Conservation (phyloP, 495 filamentous ascomycete species). For the Elasticomyces elasticus region DNA sequence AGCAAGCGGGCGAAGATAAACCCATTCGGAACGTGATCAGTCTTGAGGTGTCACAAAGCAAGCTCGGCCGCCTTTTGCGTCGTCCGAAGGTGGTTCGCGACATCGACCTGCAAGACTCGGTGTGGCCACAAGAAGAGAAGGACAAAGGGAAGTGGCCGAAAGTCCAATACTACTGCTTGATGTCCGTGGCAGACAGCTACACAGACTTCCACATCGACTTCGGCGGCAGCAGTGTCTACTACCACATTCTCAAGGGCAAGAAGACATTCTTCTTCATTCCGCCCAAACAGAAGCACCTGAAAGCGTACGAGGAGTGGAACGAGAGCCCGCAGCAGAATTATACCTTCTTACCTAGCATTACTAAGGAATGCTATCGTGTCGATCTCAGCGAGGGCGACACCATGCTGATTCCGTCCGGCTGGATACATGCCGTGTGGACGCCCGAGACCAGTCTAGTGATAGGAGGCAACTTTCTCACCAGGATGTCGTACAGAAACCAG, state of each 20-base stretch:
- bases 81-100: conserved; percentile 63
- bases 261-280: conserved; percentile 75
- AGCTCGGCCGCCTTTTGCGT: conserved; percentile 53
- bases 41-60: conserved; percentile 61
- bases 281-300: conserved; percentile 62
- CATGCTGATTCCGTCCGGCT: conserved; percentile 69
- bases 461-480: conserved; percentile 66
- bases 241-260: conserved; percentile 65
- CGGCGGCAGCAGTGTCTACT: conserved; percentile 68
- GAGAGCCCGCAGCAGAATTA: conserved; percentile 62
- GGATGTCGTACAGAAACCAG: conserved; percentile 62
- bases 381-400: conserved; percentile 65
- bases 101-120: conserved; percentile 59
- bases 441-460: conserved; percentile 67
- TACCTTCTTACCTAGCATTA: conserved; percentile 56
- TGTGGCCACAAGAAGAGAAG: conserved; percentile 57
- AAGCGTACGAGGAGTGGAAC: conserved; percentile 72
- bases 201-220: conserved; percentile 79
- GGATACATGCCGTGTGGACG: conserved; percentile 77
- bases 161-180: conserved; percentile 64
- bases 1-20: conserved; percentile 48
- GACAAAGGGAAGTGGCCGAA: conserved; percentile 49
- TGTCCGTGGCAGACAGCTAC: conserved; percentile 72
- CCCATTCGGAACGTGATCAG: conserved; percentile 68
- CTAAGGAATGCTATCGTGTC: conserved; percentile 64